Evolutionary conservation across 106 monocot species (phyloP), one percentile per base, ranked within the genome.

Genomic region (Acorus gramineus): DNA sequence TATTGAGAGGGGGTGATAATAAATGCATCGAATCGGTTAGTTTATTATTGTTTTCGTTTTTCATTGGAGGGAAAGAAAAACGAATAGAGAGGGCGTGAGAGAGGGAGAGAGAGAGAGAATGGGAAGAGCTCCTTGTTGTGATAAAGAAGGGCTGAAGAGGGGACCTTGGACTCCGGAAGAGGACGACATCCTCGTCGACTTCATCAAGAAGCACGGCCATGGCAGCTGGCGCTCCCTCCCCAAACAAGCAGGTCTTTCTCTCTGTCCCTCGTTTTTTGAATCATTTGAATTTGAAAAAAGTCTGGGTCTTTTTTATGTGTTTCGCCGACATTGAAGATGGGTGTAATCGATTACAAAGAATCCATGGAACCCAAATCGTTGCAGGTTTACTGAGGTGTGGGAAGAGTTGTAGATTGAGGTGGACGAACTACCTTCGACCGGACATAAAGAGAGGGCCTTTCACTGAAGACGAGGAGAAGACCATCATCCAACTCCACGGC

Each of bases 401-500:
- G 42, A 93, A 93, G 85, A 93, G 93, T 78, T 93, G 93, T 58
- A 73, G 93, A 46, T 78, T 93, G 44, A 80, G 93, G 53, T 93
- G 93, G 93, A 89, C 85, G 14, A 93, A 89, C 80, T 93, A 93
- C 62, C 64, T 93, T 60, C 64, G 93, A 55, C 93, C 93, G 2
- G 93, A 89, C 76, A 93, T 93, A 67, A 93, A 85, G 80, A 81
- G 92, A 11, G 87, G 92, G 3, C 84, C 92, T 9, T 92, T 92
- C 77, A 92, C 84, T 1, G 49, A 73, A 3, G 92, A 92, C 53
- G 92, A 92, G 55, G 79, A 87, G 72, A 87, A 87, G 53, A 77
- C 84, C 64, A 92, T 92, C 57, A 73, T 92, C 59, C 92, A 92
- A 59, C 84, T 92, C 53, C 87, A 92, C 65, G 92, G 79, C 62